Conservation (phyloP, 345 rosid species). For the Sisymbrium altissimum region DNA sequence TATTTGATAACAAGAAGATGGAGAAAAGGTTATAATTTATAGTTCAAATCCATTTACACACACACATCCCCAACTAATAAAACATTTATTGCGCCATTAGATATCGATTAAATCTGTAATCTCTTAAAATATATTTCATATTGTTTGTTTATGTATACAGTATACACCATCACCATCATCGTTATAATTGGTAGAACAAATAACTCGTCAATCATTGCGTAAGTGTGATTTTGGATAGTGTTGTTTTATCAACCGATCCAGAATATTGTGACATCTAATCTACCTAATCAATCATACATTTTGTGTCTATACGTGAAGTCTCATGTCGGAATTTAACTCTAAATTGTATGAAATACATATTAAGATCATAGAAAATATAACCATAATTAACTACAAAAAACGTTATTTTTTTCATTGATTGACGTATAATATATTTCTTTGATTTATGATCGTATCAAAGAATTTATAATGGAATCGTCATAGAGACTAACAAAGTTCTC, state of each 20-base stretch:
- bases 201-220: conserved; percentile 17
- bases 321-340: neutral
- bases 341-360: neutral
- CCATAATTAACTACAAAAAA: neutral
- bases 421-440: neutral
- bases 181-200: neutral
- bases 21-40: neutral
- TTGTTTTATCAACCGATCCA: conserved; percentile 33
- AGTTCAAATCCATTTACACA: neutral
- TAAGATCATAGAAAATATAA: neutral
- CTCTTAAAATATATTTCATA: neutral
- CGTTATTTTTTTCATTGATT: neutral
- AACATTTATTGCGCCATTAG: neutral
- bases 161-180: neutral
- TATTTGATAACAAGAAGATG: neutral
- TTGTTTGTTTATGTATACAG: neutral
- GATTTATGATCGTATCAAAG: neutral
- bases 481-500: neutral
- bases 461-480: neutral
- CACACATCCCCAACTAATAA: neutral
- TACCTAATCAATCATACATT: conserved; percentile 23
- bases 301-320: neutral
- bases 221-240: conserved; percentile 20
- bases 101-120: neutral
- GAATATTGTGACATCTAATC: conserved; percentile 27